Evolutionary conservation across 2,329 filamentous ascomycete species (phyloP), one percentile per base, ranked within the genome.

Genomic region (Knufia fluminis): DNA sequence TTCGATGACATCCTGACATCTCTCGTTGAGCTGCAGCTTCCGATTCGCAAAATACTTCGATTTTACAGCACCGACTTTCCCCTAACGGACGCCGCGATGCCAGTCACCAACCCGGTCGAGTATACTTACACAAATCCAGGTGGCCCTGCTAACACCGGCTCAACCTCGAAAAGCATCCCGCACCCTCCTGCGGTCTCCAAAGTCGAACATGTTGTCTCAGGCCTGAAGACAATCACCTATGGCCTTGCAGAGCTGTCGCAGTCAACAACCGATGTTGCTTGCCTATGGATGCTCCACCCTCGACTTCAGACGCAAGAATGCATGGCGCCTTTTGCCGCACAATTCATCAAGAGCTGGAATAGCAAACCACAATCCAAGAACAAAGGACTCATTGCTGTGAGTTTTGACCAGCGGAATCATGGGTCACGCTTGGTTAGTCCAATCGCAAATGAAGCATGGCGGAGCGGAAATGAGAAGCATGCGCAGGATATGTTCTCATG

Each of bases 401-500:
- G 84, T 2, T 94, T 95, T 66, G 92, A 97, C 68, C 89, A 95
- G 71, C 79, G 91, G 40, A 97, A 97, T 66, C 92, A 97, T 67
- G 92, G 92, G 22, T 76, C 78, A 2, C 73, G 92, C 48, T 67
- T 81, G 52, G 78, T 91, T 1, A 75, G 83, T 59, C 69, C 77
- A 6, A 58, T 74, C 16, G 80, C 84, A 22, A 97, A 96, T 64
- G 73, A 83, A 58, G 75, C 83, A 3, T 97, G 90, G 91, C 77
- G 78, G 38, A 68, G 78, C 32, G 89, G 88, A 24, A 95, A 96
- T 62, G 71, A 76, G 6, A 78, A 74, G 4, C 92, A 97, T 69
- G 91, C 89, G 0, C 80, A 87, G 62, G 92, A 98, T 66, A 95
- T 98, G 89, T 89, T 92, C 63, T 81, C 79, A 46, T 54, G 46